Evolutionary conservation across 2,329 filamentous ascomycete species (phyloP), one percentile per base, ranked within the genome.

Genomic region (Microdochium trichocladiopsis): DNA sequence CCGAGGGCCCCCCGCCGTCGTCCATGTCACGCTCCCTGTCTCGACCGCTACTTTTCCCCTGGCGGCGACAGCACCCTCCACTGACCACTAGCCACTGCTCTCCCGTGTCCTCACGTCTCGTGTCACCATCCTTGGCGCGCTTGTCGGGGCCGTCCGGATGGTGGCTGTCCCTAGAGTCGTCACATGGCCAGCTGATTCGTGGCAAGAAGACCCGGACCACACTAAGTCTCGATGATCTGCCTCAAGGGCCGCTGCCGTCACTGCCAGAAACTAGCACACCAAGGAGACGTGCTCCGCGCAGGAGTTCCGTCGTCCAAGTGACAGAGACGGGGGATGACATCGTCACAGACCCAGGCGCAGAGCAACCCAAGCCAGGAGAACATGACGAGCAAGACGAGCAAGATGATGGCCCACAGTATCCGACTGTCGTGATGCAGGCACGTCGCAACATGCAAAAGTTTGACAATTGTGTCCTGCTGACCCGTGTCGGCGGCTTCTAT

Each of bases 401-500:
- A 55, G 69, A 73, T 24, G 66, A 73, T 51, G 71, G 60, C 16
- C 78, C 80, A 16, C 64, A 72, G 4, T 96, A 96, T 68, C 92
- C 94, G 16, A 88, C 90, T n/a, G 88, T 97, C 48, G 75, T 97
- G 53, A 82, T 90, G 63, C 91, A 96, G 66, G 93, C 90, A 25
- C 82, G 84, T 52, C 89, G 85, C 59, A 95, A 96, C 70, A 96
- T 97, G 86, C 79, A 84, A 59, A 91, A 87, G 62, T 96, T 95
- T 71, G 82, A 85, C 62, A 90, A 95, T 61, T 97, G 93, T 69
- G 88, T 99, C 37, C 69, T 99, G 8, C 73, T 99, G 54, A 99
- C 94, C 3, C 83, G 93, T 52, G 91, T 99, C 25, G 94, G 94
- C 52, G 87, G 92, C 55, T 99, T 99, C 71, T 99, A 97, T 70